Base-by-base conservation (phyloP, 129 eudicot genomes). In the Flaveria trinervia region DNA sequence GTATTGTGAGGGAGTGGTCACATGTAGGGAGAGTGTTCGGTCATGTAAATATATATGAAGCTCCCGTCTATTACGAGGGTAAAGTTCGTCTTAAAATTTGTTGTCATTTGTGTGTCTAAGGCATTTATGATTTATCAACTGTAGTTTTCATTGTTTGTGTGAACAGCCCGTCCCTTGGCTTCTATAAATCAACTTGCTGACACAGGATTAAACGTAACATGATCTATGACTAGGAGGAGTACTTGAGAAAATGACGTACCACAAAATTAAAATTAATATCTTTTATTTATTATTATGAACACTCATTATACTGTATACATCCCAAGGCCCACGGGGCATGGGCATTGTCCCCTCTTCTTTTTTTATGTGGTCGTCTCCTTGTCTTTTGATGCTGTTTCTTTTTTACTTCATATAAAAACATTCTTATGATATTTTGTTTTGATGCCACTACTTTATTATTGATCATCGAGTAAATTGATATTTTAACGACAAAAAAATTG, bases 231-330 rank as follows among this genome's bases (percentile, higher is more conserved):
- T 20, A 76, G n/a, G 20, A 66, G 41, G 51, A 59, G 82, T 55
- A 78, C 76, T 67, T 69, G 76, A 18, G 69, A 78, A 78, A 70
- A 49, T 70, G 82, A 78, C 71, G 46, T 59, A 4, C 50, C 56
- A 28, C 20, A 41, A 8, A 59, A 44, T 45, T 77, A 22, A 23
- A 59, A 13, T 28, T 62, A 13, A 4, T 5, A 6, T 57, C 30
- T 56, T 50, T 65, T 49, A 2, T 22, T 48, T 48, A 48, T 48
- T 51, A 33, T 57, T 28, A 78, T 78, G 28, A 26, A 77, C 61
- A 56, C 62, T 28, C 67, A 62, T 57, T 41, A 20, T 45, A 16
- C 61, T 5, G 41, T 36, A 36, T 36, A 30, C 36, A 26, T 26
- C 70, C 46, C 70, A 56, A 30, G 69, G 54, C 12, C 57, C 70